A percentile compares a stretch with the other conserved stretches of the same genome.
phyloP scores from a whole-genome alignment of 2,329 filamentous ascomycete genomes.

The Sporothrix globosa region DNA sequence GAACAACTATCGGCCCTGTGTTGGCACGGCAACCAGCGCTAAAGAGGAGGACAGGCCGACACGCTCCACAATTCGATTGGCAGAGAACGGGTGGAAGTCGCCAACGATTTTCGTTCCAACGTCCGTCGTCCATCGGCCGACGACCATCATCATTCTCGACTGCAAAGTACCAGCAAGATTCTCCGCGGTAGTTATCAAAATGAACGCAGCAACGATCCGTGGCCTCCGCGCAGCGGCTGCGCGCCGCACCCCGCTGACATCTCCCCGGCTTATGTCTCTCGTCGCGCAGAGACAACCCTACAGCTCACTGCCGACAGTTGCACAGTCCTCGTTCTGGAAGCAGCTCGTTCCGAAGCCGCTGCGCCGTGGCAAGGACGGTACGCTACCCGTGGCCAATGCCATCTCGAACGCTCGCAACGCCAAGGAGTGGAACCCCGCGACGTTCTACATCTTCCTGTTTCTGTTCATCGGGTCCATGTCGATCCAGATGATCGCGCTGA shows the following conservation, averaged over 20 bases:
- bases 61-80: constrained; percentile 24
- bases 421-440: constrained; percentile 77
- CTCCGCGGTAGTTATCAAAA: not conserved
- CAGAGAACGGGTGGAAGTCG: constrained; percentile 4
- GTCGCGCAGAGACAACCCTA: not conserved
- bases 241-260: not conserved
- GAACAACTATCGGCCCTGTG: constrained; percentile 33
- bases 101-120: not conserved
- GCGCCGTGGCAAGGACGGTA: constrained; percentile 49
- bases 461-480: constrained; percentile 92
- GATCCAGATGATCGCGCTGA: constrained; percentile 85
- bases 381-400: constrained; percentile 40
- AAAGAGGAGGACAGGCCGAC: not conserved
- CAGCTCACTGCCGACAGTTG: constrained; percentile 40
- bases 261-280: not conserved
- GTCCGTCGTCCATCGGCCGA: constrained; percentile 2
- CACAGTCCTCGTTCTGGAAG: constrained; percentile 64
- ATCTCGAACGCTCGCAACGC: constrained; percentile 50
- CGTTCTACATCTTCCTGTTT: constrained; percentile 80
- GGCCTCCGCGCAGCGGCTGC: not conserved
- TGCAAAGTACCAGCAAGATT: not conserved
- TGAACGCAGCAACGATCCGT: constrained; percentile 2
- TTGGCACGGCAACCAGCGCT: constrained; percentile 34
- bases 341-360: constrained; percentile 70
- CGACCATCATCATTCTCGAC: too few relatives aligned